Base-by-base conservation (phyloP, 345 rosid genomes). In the Gossypium bickii region DNA sequence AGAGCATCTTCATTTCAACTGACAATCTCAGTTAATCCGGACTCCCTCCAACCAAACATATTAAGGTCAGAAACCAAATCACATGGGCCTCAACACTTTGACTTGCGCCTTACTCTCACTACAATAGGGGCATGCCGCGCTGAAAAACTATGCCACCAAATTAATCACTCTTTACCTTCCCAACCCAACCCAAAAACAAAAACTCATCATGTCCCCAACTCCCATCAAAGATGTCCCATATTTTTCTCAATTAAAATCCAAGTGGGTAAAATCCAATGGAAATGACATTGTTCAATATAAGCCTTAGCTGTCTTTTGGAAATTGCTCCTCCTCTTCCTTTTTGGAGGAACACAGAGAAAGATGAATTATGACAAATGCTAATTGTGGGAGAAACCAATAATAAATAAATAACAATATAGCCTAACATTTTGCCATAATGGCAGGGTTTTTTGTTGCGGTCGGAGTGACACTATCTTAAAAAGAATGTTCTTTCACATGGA, bases 401-500 rank as follows among this genome's bases (percentile, higher is more conserved):
- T 20, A 34, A 53, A 18, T 0, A 57, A 57, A 57, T 4, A 57
- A 57, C 4, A 18, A 57, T 20, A 22, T 22, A 22, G 55, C 6
- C 38, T 27, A 55, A 29, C 60, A 29, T 53, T 70, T 49, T 18
- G 11, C 60, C 57, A 17, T 52, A 10, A 41, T 45, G 24, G 41
- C 57, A 51, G 2, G 45, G 11, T 24, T 12, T 43, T 57, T 41
- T 72, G 44, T 72, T 44, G 44, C n/a, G 52, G 60, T 61, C 58
- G 63, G 63, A 70, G 47, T 44, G 79, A 67, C 59, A 66, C 59
- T n/a, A 79, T 76, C 72, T 75, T 48, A 51, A 38, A 34, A 81
- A 81, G 81, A 81, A 81, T 78, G 80, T 81, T 74, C 74, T 74
- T 74, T 74, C 84, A 79, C 84, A 63, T 77, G 84, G 71, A 13